Base-by-base conservation (phyloP, 1,139 yeast genomes). In the Fermentozyma sake region DNA sequence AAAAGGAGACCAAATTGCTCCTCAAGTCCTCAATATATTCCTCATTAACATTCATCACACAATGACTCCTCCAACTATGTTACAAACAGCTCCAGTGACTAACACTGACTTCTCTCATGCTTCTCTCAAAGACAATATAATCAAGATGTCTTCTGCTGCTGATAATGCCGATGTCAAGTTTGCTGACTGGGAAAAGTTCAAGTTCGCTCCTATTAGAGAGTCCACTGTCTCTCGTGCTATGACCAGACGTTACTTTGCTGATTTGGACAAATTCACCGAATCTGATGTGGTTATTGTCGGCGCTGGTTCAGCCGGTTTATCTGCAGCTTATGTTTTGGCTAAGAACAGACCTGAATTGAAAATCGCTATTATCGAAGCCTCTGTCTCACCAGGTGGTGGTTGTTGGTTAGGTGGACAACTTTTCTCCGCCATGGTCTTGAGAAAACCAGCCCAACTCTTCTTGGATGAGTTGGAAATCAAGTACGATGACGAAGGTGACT, bases 321-420 rank as follows among this genome's bases (percentile, higher is more conserved):
- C 83, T 28, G 83, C 87, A 18, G 91, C 89, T 14, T 81, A 76
- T 46, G 74, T 73, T 18, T 63, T 81, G 47, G 87, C 83, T 27
- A 78, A 73, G 53, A 73, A 79, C 47, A 72, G 89, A 53, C 91
- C 91, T 8, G 87, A 81, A 39, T 63, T 81, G 47, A 80, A 77
- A 52, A 76, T 81, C 40, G 86, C 87, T 33, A 76, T 79, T 39
- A 70, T 81, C 37, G 91, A 81, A 57, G 80, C 86, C 21, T 71
- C 73, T 39, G 86, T 81, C 15, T 71, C 84, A 15, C 82, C 84
- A 34, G 91, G 91, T 37, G 91, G 91, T 38, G 91, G 91, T 14
- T 78, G 83, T 37, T 79, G 84, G 80, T 61, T 81, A 28, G 86
- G 86, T 32, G 91, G 89, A n/a, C 86, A 79, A 54, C 63, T 81